These are phyloP conservation scores for Vitis vinifera DNA, from an alignment of 164 flowering plant genomes.

Conservation along the genomic window DNA sequence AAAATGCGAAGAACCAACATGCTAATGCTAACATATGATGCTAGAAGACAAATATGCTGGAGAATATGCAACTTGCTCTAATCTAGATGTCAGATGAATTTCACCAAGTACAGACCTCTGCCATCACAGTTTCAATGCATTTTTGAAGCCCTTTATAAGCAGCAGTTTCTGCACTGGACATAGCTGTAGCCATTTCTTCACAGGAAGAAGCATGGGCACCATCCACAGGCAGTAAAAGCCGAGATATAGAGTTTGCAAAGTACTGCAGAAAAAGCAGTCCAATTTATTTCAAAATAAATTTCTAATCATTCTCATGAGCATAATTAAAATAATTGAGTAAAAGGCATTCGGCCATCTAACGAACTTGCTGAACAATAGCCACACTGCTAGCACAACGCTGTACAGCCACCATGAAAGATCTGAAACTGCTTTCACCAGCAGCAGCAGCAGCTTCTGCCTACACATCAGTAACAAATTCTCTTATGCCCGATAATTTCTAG, in stretches of 20 bases:
- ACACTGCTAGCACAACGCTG: conserved; percentile 97
- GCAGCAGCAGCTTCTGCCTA: conserved; percentile 99
- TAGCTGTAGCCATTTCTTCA: conserved; percentile 95
- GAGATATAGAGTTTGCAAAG: conserved; percentile 87
- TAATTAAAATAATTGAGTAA: not conserved
- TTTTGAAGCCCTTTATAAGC: conserved; percentile 98
- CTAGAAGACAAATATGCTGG: not conserved
- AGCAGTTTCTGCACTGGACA: conserved; percentile 96
- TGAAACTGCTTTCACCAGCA: conserved; percentile 99
- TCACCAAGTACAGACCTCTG: conserved; percentile 70
- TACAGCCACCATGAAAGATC: conserved; percentile 98
- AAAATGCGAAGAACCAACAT: not conserved
- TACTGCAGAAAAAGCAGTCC: conserved; percentile 48
- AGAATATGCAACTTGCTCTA: not conserved
- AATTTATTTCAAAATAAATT: not conserved
- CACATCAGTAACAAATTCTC: conserved; percentile 20
- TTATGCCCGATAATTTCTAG: not conserved
- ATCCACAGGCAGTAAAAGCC: conserved; percentile 92
- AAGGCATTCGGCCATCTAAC: conserved; percentile 11
- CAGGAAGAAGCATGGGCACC: conserved; percentile 99
- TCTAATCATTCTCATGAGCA: not conserved
- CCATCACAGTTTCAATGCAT: conserved; percentile 97
- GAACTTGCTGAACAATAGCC: conserved; percentile 96
- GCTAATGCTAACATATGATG: not conserved
- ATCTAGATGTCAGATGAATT: not conserved